Base-by-base conservation (phyloP, 345 rosid species). In the Eucalyptus sp. region DNA sequence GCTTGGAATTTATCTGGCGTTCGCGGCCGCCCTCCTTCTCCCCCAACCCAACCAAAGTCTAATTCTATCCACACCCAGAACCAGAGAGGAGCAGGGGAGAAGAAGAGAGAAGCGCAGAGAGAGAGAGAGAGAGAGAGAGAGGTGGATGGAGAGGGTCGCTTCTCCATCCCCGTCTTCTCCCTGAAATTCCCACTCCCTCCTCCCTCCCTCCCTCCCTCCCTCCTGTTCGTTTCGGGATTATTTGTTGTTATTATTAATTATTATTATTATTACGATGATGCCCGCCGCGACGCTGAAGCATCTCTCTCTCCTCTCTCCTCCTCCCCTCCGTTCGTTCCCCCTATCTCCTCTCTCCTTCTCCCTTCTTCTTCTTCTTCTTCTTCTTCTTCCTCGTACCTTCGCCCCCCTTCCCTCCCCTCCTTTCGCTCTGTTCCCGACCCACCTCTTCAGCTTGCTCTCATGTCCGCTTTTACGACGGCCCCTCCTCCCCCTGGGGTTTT, bases 231-330 rank as follows among this genome's bases (percentile, higher is more conserved):
- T 86, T n/a, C 87, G 12, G 51, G 62, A 56, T 24, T 12, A 11
- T 41, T 41, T 41, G 41, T 14, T 50, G 18, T 14, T 14, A 16
- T 14, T 7, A 10, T 11, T 27, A 15, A 17, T 52, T 18, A 8
- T 52, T 52, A 52, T 52, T 7, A 44, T 44, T 43, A 43, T 85
- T 86, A 11, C 84, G 84, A 76, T 76, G 84, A 76, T 76, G 84
- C 84, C 84, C 84, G 25, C 48, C 13, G 25, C 29, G 84, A 37
- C 46, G 84, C 2, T 43, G 84, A 76, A 76, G 88, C 91, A 81
- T 90, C 92, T 88, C 86, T 89, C 88, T 87, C 86, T 87, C 90
- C 95, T 89, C 91, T 92, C 91, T 71, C 89, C 96, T 92, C 93
- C 90, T 80, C 86, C 86, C 88, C 89, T 90, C 71, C 89, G 52